Evolutionary conservation across 306 rosid species (phyloP).

Genomic region (Delonix regia): DNA sequence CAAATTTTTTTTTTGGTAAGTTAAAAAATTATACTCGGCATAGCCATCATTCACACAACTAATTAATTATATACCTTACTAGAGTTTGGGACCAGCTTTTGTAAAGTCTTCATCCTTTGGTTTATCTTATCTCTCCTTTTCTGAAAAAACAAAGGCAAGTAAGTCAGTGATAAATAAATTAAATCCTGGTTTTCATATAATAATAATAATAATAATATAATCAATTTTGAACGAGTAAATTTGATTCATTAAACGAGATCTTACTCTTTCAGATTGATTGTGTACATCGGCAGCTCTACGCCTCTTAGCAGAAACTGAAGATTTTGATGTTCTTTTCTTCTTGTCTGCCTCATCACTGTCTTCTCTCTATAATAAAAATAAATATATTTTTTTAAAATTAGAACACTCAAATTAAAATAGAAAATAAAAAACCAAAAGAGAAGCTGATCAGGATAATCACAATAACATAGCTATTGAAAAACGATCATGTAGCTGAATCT

Average conservation of each 20-base stretch:
- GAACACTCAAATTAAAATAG: background rate
- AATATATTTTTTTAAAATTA: background rate
- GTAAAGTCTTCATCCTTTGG: conserved; percentile 94
- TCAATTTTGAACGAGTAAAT: background rate
- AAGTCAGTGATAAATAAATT: conserved; percentile 10
- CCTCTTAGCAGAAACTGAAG: conserved; percentile 67
- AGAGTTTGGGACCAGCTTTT: conserved; percentile 98
- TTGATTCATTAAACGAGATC: conserved; percentile 11
- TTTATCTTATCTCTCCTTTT: conserved; percentile 98
- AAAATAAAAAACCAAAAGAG: background rate
- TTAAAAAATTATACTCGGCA: too few species aligned
- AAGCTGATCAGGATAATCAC: background rate
- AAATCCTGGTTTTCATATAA: conserved; percentile 6
- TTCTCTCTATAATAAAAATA: conserved; percentile 45
- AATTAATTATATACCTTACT: conserved; percentile 81
- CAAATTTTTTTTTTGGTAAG: too few species aligned
- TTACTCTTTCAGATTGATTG: conserved; percentile 95
- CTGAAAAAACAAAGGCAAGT: conserved; percentile 43
- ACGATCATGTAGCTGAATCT: background rate
- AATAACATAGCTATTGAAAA: background rate
- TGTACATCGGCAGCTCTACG: conserved; percentile 89
- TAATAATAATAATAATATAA: background rate
- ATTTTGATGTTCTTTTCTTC: conserved; percentile 56
- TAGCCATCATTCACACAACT: conserved; percentile 22
- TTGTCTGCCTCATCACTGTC: conserved; percentile 50